These are phyloP conservation scores for Penicillium sp. DNA, from an alignment of 2,329 filamentous ascomycete species.

Conservation along the genomic window DNA sequence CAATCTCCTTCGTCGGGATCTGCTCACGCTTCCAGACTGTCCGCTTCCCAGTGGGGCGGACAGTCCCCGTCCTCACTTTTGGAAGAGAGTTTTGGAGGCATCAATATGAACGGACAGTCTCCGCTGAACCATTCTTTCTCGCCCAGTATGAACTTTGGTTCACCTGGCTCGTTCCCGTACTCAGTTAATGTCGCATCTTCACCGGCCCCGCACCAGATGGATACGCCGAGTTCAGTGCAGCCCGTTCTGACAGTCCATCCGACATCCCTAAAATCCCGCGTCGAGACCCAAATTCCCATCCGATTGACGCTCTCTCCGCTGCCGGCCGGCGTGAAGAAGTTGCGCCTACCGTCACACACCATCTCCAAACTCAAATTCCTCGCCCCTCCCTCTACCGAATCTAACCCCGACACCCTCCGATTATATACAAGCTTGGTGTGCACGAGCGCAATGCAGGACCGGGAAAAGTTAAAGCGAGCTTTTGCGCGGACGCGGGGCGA, in stretches of 20 bases:
- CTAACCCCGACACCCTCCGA: slow-evolving; percentile 69
- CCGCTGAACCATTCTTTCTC: slow-evolving; percentile 38
- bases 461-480: slow-evolving; percentile 61
- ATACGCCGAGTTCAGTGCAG: slow-evolving; percentile 32
- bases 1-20: slow-evolving; percentile 35
- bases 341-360: slow-evolving; percentile 82
- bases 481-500: slow-evolving; percentile 53
- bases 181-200: slow-evolving; percentile 36
- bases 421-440: slow-evolving; percentile 79
- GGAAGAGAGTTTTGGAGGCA: slow-evolving; percentile 44
- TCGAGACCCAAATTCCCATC: slow-evolving; percentile 94
- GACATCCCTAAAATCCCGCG: slow-evolving; percentile 75
- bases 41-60: slow-evolving; percentile 36
- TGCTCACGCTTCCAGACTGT: slow-evolving; percentile 29
- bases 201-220: slow-evolving; percentile 23
- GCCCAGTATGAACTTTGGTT: slow-evolving; percentile 35
- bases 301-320: slow-evolving; percentile 71
- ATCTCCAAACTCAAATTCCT: slow-evolving; percentile 93
- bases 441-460: slow-evolving; percentile 81
- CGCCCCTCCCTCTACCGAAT: slow-evolving; percentile 63
- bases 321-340: slow-evolving; percentile 67
- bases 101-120: slow-evolving; percentile 43
- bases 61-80: slow-evolving; percentile 42
- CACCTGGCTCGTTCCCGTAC: slow-evolving; percentile 31
- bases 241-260: slow-evolving; percentile 57